These are phyloP conservation scores for Pugionium dolabratum DNA, from an alignment of 345 rosid genomes.

Conservation along the genomic window DNA sequence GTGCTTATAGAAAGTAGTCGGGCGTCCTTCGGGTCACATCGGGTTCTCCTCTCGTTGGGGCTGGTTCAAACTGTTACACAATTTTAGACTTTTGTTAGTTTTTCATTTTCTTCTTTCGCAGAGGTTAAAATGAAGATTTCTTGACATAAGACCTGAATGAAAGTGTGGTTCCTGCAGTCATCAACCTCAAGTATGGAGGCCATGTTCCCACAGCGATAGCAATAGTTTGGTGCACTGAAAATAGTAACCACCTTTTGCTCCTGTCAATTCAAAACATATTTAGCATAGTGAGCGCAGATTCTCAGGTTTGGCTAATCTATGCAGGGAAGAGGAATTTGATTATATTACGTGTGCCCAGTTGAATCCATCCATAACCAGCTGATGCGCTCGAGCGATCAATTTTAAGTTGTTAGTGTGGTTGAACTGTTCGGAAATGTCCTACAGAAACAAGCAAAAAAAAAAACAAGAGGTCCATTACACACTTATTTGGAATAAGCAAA, in stretches of 20 bases:
- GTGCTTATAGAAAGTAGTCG: conserved; percentile 76
- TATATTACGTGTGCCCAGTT: conserved; percentile 92
- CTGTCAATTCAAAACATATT: conserved; percentile 48
- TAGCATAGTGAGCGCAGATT: conserved; percentile 20
- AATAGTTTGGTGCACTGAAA: conserved; percentile 96
- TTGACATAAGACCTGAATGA: conserved; percentile 73
- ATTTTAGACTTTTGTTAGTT: conserved; percentile 4
- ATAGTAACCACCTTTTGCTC: conserved; percentile 98
- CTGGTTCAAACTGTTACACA: conserved; percentile 85
- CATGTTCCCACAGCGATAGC: conserved; percentile 99
- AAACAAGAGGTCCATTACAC: conserved; percentile 9
- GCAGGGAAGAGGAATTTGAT: conserved; percentile 13
- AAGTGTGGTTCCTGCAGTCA: conserved; percentile 82
- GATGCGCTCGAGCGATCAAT: conserved; percentile 96
- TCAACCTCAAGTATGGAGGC: conserved; percentile 98
- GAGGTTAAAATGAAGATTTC: not conserved
- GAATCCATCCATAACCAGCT: conserved; percentile 98
- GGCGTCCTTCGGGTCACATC: conserved; percentile 98
- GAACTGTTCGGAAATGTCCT: conserved; percentile 98
- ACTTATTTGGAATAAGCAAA: not conserved
- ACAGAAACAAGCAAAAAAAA: conserved; percentile 11
- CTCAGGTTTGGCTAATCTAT: conserved; percentile 7
- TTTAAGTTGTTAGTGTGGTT: conserved; percentile 87
- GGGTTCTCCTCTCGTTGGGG: conserved; percentile 98
- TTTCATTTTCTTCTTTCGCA: not conserved